Evolutionary conservation across 2,329 filamentous ascomycete genomes (phyloP).

Genomic region (Fusarium sp.): DNA sequence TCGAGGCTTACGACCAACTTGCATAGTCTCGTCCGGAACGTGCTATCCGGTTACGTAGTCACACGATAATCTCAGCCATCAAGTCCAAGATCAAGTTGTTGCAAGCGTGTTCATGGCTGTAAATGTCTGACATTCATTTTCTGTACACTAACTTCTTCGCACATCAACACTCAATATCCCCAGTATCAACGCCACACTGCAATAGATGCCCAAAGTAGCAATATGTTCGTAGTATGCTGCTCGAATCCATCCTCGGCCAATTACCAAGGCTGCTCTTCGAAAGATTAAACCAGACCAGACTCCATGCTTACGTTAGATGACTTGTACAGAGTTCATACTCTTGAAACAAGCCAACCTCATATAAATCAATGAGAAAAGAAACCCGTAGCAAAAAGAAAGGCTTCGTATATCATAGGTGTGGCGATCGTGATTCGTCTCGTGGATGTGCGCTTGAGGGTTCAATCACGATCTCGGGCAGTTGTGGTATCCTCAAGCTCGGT

Average conservation of each 20-base stretch:
- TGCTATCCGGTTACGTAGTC: conserved; percentile 3
- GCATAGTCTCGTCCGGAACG: background rate
- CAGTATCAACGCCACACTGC: conserved; percentile 8
- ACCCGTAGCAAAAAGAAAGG: conserved; percentile 10
- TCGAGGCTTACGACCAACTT: conserved; percentile 1
- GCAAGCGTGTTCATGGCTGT: background rate
- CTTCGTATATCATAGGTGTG: conserved; percentile 27
- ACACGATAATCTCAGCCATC: background rate
- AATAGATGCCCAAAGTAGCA: conserved; percentile 9
- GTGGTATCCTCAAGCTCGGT: conserved; percentile 64
- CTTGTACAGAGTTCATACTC: conserved; percentile 15
- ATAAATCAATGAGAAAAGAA: conserved; percentile 4
- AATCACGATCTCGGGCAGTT: conserved; percentile 70
- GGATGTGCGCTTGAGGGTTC: conserved; percentile 61
- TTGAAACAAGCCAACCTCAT: conserved; percentile 5
- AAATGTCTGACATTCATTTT: conserved; percentile 1
- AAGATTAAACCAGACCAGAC: conserved; percentile 40
- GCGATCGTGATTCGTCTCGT: conserved; percentile 37
- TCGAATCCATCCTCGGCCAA: conserved; percentile 7
- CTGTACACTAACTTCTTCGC: conserved; percentile 8
- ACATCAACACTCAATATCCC: conserved; percentile 9
- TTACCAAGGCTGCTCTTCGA: background rate
- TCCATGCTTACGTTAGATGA: conserved; percentile 43
- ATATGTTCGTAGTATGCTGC: background rate
- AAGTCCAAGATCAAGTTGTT: background rate